Evolutionary conservation across 441 rosid species (phyloP).

Genomic region (Macaranga tanarius): DNA sequence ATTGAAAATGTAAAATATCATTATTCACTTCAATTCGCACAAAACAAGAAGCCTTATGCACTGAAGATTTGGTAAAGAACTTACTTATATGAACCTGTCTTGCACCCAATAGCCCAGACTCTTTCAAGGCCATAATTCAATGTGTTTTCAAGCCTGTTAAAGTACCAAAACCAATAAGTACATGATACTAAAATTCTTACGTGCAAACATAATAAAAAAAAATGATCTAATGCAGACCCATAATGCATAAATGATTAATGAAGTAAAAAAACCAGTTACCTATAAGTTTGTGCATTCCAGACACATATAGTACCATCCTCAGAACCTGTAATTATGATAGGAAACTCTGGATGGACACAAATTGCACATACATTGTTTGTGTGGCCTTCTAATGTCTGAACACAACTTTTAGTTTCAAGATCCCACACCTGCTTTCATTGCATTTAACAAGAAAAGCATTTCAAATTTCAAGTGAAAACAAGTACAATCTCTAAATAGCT

Average conservation of each 20-base stretch:
- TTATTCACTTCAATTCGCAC: no score
- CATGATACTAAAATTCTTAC: neutral
- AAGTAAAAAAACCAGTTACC: slow-evolving; percentile 32
- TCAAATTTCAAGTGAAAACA: neutral
- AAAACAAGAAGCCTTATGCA: neutral
- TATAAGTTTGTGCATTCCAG: slow-evolving; percentile 66
- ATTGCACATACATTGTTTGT: slow-evolving; percentile 70
- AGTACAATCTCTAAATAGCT: neutral
- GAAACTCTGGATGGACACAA: slow-evolving; percentile 72
- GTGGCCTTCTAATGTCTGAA: slow-evolving; percentile 74
- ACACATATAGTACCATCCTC: slow-evolving; percentile 77
- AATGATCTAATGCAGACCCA: neutral
- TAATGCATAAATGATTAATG: neutral
- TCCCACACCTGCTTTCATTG: slow-evolving; percentile 59
- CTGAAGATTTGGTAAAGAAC: slow-evolving; percentile 16
- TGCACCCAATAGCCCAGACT: slow-evolving; percentile 76
- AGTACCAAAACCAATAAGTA: neutral
- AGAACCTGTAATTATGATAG: slow-evolving; percentile 70
- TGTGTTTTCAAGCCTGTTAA: slow-evolving; percentile 58
- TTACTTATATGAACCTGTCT: slow-evolving; percentile 64
- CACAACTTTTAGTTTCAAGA: slow-evolving; percentile 57
- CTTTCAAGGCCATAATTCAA: slow-evolving; percentile 72
- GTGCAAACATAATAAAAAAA: neutral
- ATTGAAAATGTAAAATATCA: neutral
- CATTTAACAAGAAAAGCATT: neutral